Conservation (phyloP, 148 eudicot species). For the Vaccinium vitisidaea region DNA sequence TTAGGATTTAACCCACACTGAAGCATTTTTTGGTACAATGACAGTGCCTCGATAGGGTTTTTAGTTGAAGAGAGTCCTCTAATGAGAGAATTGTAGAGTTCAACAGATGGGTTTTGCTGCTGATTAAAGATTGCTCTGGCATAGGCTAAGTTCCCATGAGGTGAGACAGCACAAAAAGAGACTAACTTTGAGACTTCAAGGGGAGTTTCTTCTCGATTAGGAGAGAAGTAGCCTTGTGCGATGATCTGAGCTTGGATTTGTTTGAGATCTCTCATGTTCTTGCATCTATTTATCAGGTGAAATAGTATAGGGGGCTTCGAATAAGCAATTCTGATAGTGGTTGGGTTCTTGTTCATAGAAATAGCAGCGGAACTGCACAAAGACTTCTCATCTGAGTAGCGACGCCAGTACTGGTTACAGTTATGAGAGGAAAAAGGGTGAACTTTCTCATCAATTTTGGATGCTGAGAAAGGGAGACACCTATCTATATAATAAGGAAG, state of each 20-base stretch:
- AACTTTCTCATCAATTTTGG: too few species aligned
- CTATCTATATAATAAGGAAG: too few species aligned
- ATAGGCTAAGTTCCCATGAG: conserved; percentile 29
- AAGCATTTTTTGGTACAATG: conserved; percentile 27
- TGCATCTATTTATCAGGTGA: conserved; percentile 26
- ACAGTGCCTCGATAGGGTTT: conserved; percentile 23
- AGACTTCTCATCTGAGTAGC: too few species aligned
- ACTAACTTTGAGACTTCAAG: conserved; percentile 23
- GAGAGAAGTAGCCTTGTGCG: conserved; percentile 18
- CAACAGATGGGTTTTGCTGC: conserved; percentile 27
- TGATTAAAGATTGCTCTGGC: conserved; percentile 30
- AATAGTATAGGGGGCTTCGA: conserved; percentile 7
- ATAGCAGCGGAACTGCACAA: not conserved
- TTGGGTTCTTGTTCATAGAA: conserved; percentile 12
- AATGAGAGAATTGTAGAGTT: conserved; percentile 35
- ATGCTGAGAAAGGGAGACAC: too few species aligned
- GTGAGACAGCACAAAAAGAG: conserved; percentile 19
- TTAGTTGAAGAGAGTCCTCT: conserved; percentile 32
- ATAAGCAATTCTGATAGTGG: not conserved
- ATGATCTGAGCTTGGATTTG: conserved; percentile 37
- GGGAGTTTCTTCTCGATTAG: conserved; percentile 13
- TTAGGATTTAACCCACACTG: conserved; percentile 26
- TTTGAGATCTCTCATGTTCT: conserved; percentile 28
- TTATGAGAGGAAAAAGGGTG: too few species aligned
- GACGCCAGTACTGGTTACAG: too few species aligned